These are phyloP conservation scores for Cinchona pubescens DNA, from an alignment of 257 asterid species.

Conservation along the genomic window DNA sequence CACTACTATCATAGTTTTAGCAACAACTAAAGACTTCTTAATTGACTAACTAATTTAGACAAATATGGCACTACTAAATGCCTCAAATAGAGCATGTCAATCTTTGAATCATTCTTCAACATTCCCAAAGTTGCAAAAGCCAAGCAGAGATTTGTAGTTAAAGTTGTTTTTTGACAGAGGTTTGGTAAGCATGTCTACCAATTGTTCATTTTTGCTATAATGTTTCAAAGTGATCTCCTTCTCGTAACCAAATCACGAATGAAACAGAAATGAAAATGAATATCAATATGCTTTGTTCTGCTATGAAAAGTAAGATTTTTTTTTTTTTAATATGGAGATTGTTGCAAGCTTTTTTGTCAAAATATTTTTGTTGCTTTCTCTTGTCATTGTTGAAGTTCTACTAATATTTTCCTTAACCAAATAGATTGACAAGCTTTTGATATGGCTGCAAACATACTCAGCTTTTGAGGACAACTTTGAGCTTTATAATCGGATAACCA, in stretches of 20 bases:
- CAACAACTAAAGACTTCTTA: too few species aligned
- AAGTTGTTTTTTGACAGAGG: neutral
- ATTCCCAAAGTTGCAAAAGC: neutral
- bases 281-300: conserved; percentile 6
- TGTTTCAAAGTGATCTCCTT: neutral
- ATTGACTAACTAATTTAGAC: too few species aligned
- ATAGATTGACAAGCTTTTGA: neutral
- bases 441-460: neutral
- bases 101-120: neutral
- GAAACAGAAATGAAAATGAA: neutral
- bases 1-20: too few species aligned
- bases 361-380: neutral
- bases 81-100: too few species aligned
- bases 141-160: neutral
- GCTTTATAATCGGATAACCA: too few species aligned
- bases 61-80: too few species aligned
- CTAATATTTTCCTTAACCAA: conserved; percentile 6
- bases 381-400: neutral
- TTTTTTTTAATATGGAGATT: conserved; percentile 1
- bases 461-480: conserved; percentile 7
- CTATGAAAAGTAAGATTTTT: conserved; percentile 12
- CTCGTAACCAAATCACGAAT: neutral
- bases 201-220: neutral
- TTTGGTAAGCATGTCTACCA: neutral
- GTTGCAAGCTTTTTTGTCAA: conserved; percentile 11